Evolutionary conservation across 352 stramenopile genomes (phyloP).

Genomic region (Phytophthora rubi): DNA sequence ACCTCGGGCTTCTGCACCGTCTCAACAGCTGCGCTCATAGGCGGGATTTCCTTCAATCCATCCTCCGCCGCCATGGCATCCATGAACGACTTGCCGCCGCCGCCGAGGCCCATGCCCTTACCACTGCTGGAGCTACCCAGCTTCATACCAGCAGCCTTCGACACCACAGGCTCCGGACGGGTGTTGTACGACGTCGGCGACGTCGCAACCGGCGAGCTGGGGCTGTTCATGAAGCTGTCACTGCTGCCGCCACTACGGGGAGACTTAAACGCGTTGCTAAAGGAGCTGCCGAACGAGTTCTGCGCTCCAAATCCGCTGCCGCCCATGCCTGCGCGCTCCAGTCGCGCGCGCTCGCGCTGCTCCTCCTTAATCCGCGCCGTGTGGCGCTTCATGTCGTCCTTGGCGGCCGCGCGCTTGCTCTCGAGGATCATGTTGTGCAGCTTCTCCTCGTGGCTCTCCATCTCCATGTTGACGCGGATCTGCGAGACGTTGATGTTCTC

Average conservation of each 20-base stretch:
- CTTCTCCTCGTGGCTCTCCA: slow-evolving; percentile 99
- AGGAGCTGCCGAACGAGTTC: slow-evolving; percentile 76
- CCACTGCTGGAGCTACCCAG: slow-evolving; percentile 49
- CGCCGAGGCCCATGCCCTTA: slow-evolving; percentile 65
- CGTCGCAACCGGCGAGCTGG: slow-evolving; percentile 45
- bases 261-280: slow-evolving; percentile 74
- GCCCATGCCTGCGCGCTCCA: slow-evolving; percentile 79
- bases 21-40: slow-evolving; percentile 77
- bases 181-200: slow-evolving; percentile 77
- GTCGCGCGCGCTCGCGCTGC: slow-evolving; percentile 79
- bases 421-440: slow-evolving; percentile 98
- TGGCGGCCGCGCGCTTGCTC: slow-evolving; percentile 92
- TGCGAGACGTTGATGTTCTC: slow-evolving; percentile 94
- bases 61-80: slow-evolving; percentile 89
- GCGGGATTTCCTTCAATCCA: slow-evolving; percentile 86
- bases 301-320: slow-evolving; percentile 73
- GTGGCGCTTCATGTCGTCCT: slow-evolving; percentile 91
- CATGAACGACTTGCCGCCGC: slow-evolving; percentile 82
- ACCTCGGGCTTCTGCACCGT: slow-evolving; percentile 64
- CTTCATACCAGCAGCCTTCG: slow-evolving; percentile 78
- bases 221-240: slow-evolving; percentile 51
- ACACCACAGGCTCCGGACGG: slow-evolving; percentile 47
- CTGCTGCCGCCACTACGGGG: slow-evolving; percentile 52
- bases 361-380: slow-evolving; percentile 89
- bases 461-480: slow-evolving; percentile 98